Evolutionary conservation across 257 asterid genomes (phyloP).

Genomic region (Solanum chilense): DNA sequence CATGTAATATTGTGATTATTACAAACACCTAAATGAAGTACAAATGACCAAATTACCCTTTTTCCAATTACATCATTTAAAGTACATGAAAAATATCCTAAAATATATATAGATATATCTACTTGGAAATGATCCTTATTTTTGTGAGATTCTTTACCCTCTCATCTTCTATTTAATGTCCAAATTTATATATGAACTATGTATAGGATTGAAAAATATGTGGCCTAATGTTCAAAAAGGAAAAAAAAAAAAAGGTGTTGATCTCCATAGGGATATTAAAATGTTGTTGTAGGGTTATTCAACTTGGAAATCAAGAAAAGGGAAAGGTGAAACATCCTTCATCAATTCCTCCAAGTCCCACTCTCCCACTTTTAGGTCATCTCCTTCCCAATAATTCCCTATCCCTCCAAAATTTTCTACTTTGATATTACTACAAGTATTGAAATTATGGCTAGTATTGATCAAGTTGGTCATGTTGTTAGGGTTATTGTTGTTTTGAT

Average conservation of each 20-base stretch:
- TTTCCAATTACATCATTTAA: background rate
- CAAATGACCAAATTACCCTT: background rate
- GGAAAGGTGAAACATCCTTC: conserved; percentile 49
- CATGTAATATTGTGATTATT: background rate
- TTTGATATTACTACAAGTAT: conserved; percentile 6
- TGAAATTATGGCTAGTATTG: background rate
- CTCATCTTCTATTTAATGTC: background rate
- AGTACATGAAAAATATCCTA: background rate
- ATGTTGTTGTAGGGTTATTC: conserved; percentile 7
- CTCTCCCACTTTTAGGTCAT: conserved; percentile 31
- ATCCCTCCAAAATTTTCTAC: conserved; percentile 27
- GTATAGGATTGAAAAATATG: background rate
- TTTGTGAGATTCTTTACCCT: background rate
- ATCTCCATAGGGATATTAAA: background rate
- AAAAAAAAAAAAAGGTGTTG: background rate
- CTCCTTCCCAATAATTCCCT: conserved; percentile 44
- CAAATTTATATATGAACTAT: background rate
- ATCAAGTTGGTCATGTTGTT: background rate
- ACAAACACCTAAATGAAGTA: background rate
- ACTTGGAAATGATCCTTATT: background rate
- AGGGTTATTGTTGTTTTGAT: background rate
- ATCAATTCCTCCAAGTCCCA: conserved; percentile 61
- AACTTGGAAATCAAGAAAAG: conserved; percentile 35
- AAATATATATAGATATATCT: background rate
- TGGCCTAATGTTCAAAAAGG: background rate